phyloP scores from a whole-genome alignment of 1,284 basidiomycete genomes.

The Tranzscheliella williamsii region DNA sequence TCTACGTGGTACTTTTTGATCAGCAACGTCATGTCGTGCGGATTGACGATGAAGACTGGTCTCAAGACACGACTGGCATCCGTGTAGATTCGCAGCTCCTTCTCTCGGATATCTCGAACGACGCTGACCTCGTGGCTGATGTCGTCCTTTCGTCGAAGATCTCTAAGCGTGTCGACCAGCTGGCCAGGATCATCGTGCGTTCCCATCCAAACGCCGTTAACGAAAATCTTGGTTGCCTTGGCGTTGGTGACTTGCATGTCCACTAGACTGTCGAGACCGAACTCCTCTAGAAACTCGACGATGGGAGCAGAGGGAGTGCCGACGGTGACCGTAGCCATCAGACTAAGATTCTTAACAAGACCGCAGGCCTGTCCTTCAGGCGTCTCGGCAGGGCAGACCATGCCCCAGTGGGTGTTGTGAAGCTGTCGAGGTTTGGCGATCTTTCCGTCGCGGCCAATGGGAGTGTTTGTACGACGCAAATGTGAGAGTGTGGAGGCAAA shows the following conservation, averaged over 20 bases:
- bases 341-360: slow-evolving; percentile 95
- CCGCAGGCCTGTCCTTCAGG: slow-evolving; percentile 99
- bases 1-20: slow-evolving; percentile 82
- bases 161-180: slow-evolving; percentile 88
- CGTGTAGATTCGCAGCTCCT: slow-evolving; percentile 90
- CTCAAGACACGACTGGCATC: slow-evolving; percentile 95
- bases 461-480: slow-evolving; percentile 95
- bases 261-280: slow-evolving; percentile 66
- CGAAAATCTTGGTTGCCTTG: slow-evolving; percentile 85
- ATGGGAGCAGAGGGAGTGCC: slow-evolving; percentile 94
- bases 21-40: slow-evolving; percentile 73
- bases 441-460: slow-evolving; percentile 96
- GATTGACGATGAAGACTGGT: slow-evolving; percentile 93
- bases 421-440: slow-evolving; percentile 98
- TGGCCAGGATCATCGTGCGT: slow-evolving; percentile 94
- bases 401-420: slow-evolving; percentile 99
- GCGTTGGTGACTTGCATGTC: slow-evolving; percentile 56
- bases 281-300: slow-evolving; percentile 97
- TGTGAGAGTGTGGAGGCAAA: slow-evolving; percentile 98
- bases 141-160: slow-evolving; percentile 89
- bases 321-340: slow-evolving; percentile 98
- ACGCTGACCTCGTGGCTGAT: slow-evolving; percentile 95
- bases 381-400: slow-evolving; percentile 95
- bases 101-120: slow-evolving; percentile 94
- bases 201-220: slow-evolving; percentile 99